A percentile compares a stretch with the other conserved stretches of the same genome.
These are phyloP conservation scores for Phytophthora pinifolia DNA, from an alignment of 352 stramenopile genomes.

Conservation along the genomic window DNA sequence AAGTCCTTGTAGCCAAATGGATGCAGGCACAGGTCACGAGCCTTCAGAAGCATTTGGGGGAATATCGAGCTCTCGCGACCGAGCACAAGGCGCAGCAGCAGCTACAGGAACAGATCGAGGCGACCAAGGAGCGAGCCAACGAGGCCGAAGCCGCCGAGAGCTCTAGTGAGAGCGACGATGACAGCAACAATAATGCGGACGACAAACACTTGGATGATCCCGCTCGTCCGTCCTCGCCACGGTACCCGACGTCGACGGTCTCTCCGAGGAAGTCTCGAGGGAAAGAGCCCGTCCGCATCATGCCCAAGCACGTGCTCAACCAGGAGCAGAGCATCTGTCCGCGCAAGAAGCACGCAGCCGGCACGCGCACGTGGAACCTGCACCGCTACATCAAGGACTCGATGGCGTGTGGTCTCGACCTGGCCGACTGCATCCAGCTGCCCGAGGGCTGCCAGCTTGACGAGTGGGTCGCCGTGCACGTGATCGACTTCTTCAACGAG, in stretches of 20 bases:
- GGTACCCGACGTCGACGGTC: slow-evolving; percentile 14
- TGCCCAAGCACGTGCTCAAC: slow-evolving; percentile 52
- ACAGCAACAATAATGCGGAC: slow-evolving; percentile 28
- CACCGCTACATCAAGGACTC: slow-evolving; percentile 75
- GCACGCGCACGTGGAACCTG: slow-evolving; percentile 65
- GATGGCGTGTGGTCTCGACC: slow-evolving; percentile 53
- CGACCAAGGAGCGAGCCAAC: slow-evolving; percentile 9
- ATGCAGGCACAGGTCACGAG: slow-evolving; percentile 27
- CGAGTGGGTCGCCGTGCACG: slow-evolving; percentile 77
- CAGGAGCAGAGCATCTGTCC: slow-evolving; percentile 58
- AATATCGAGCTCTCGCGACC: slow-evolving; percentile 17
- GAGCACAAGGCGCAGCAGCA: slow-evolving; percentile 16
- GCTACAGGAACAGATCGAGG: neutral
- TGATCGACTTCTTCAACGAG: slow-evolving; percentile 94
- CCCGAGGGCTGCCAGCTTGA: slow-evolving; percentile 59
- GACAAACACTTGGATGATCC: slow-evolving; percentile 20
- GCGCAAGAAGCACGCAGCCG: slow-evolving; percentile 54
- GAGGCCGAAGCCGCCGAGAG: slow-evolving; percentile 11
- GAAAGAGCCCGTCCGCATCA: slow-evolving; percentile 26
- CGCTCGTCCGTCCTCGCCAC: slow-evolving; percentile 14
- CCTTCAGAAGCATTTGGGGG: slow-evolving; percentile 21
- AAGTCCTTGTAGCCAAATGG: slow-evolving; percentile 28
- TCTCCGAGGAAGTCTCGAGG: slow-evolving; percentile 12
- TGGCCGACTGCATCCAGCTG: slow-evolving; percentile 63
- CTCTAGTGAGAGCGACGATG: slow-evolving; percentile 12